These are phyloP conservation scores for Penicillium sp. DNA, from an alignment of 2,329 filamentous ascomycete genomes.

Conservation along the genomic window DNA sequence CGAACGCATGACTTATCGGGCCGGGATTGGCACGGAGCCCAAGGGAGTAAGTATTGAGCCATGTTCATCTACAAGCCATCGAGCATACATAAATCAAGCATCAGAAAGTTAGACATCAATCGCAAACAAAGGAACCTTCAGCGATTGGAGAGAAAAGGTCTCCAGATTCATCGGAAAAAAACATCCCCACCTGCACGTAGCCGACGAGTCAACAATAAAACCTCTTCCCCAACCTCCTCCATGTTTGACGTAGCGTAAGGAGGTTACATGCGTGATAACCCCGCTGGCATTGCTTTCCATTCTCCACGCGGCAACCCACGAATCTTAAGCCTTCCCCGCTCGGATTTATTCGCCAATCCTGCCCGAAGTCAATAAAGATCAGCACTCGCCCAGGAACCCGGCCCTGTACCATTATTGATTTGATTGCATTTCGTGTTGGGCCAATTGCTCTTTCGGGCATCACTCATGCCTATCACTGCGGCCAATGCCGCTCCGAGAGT, in stretches of 20 bases:
- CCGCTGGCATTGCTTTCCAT: constrained; percentile 4
- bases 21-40: neutral
- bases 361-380: constrained; percentile 16
- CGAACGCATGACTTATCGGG: neutral
- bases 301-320: constrained; percentile 5
- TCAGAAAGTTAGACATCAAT: neutral
- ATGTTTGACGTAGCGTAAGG: constrained; percentile 3
- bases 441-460: constrained; percentile 1
- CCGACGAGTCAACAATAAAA: neutral
- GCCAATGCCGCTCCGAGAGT: neutral
- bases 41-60: neutral
- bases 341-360: constrained; percentile 9
- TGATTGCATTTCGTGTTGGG: neutral
- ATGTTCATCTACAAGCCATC: neutral
- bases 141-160: too few relatives aligned
- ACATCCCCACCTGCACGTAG: neutral
- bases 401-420: neutral
- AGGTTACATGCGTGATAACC: constrained; percentile 14
- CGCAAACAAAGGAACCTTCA: neutral
- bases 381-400: constrained; percentile 6
- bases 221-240: neutral
- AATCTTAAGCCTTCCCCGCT: constrained; percentile 18
- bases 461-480: neutral
- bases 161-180: neutral
- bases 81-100: neutral